Base-by-base conservation (phyloP, 2,329 filamentous ascomycete genomes). In the Apiospora saccharicola region DNA sequence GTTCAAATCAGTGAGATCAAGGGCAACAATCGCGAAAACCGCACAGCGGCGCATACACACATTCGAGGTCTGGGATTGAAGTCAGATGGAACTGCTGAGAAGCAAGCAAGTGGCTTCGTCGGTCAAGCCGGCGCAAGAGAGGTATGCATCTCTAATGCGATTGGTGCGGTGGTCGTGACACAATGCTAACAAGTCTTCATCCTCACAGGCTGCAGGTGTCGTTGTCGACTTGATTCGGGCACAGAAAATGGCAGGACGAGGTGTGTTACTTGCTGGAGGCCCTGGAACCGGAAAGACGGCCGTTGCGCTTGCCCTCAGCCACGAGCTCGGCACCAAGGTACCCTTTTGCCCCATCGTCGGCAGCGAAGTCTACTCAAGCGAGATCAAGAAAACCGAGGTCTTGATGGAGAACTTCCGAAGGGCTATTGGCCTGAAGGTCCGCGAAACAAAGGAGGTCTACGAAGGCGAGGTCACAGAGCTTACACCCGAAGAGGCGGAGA, bases 361-460 rank as follows among this genome's bases (percentile, higher is more conserved):
- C 78, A 98, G 95, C 86, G 96, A 99, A 84, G 93, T 99, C 79
- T 99, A 98, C 86, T 98, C 94, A 77, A 93, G 96, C 67, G 96
- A 99, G 84, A 95, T 99, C 75, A 99, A 99, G 90, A 99, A 99
- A 90, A 99, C 96, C 69, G 96, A 99, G 84, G 93, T 97, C 76
- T 86, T 99, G 81, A 98, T 98, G 96, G 96, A 99, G 88, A 98
- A 98, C 86, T 99, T 99, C 84, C 90, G 96, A 81, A 90, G 96
- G 81, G 96, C 96, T 73, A 99, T 99, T 82, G 96, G 96, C 46
- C 89, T 99, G 77, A 95, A 97, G 81, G 96, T 99, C 76, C 94
- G 96, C 79, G 96, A 99, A 88, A 98, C 96, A 70, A 99, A 99
- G 85, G 96, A 99, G 85, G 96, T 99, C 73, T 99, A 98, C 85